A percentile compares a stretch with the other conserved stretches of the same genome.
phyloP scores from a whole-genome alignment of 2,329 filamentous ascomycete genomes.

The Aspergillus caelatus region DNA sequence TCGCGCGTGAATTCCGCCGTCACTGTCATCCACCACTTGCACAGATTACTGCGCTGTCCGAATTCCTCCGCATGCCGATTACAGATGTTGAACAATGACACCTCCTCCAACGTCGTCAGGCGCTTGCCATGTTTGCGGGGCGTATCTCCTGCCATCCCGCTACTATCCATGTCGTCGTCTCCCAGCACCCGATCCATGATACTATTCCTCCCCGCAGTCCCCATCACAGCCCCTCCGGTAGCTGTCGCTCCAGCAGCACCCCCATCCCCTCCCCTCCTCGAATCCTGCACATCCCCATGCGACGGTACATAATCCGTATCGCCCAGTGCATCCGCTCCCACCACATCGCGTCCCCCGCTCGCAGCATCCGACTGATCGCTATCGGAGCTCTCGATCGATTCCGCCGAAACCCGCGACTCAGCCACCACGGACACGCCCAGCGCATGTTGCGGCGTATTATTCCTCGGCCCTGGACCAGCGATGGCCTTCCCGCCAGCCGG shows the following conservation, averaged over 20 bases:
- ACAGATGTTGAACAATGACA: conserved; percentile 44
- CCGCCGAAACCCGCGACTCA: conserved; percentile 13
- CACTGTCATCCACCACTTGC: conserved; percentile 46
- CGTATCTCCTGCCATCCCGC: conserved; percentile 16
- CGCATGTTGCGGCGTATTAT: background rate
- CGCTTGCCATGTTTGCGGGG: conserved; percentile 41
- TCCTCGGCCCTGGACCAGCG: background rate
- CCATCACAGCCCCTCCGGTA: conserved; percentile 16
- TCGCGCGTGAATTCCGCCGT: conserved; percentile 41
- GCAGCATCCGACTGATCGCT: conserved; percentile 19
- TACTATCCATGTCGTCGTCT: conserved; percentile 1
- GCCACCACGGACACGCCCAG: conserved; percentile 21
- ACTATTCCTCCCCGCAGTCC: conserved; percentile 5
- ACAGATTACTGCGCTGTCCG: conserved; percentile 44
- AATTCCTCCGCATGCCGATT: conserved; percentile 41
- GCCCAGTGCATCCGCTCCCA: conserved; percentile 10
- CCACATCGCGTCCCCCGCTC: conserved; percentile 12
- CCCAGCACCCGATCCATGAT: background rate
- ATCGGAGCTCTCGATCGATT: conserved; percentile 21
- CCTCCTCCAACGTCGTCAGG: conserved; percentile 44
- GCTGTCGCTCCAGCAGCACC: conserved; percentile 4
- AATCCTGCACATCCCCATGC: conserved; percentile 4
- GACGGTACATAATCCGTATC: conserved; percentile 24
- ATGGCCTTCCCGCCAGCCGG: background rate
- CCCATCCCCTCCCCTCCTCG: background rate